Evolutionary conservation across 768 basidiomycete species (phyloP).

Genomic region (Kwoniella europaea): DNA sequence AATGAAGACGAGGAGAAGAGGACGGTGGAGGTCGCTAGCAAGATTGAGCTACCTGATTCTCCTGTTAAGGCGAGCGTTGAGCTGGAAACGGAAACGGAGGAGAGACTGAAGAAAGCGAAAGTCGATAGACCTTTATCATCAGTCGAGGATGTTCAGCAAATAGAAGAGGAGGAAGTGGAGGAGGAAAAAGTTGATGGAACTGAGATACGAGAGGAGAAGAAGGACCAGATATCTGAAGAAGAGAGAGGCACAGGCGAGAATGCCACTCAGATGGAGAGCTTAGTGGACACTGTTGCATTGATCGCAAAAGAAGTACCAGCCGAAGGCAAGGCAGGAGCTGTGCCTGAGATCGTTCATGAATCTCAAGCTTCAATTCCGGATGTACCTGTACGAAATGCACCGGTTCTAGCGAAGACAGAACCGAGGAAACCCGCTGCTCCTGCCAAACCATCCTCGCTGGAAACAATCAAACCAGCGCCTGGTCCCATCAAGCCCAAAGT

Average conservation of each 20-base stretch:
- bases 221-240: not conserved
- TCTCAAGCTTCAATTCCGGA: not conserved
- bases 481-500: constrained; percentile 12
- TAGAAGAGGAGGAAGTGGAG: no score
- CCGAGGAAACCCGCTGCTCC: not conserved
- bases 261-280: not conserved
- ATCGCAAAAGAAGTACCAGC: not conserved
- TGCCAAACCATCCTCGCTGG: constrained; percentile 3
- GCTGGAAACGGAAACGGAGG: constrained; percentile 1
- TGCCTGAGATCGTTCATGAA: not conserved
- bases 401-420: not conserved
- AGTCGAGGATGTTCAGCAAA: no score
- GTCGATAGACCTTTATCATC: no score
- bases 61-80: not conserved
- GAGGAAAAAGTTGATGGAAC: no score
- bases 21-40: constrained; percentile 13
- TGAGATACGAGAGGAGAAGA: no score
- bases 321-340: not conserved
- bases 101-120: not conserved
- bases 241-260: not conserved
- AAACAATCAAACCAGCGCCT: not conserved
- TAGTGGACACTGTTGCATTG: no score
- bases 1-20: constrained; percentile 12
- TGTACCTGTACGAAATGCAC: not conserved
- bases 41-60: constrained; percentile 12